These are phyloP conservation scores for Trichoderma pleuroti DNA, from an alignment of 2,329 filamentous ascomycete genomes.

Conservation along the genomic window DNA sequence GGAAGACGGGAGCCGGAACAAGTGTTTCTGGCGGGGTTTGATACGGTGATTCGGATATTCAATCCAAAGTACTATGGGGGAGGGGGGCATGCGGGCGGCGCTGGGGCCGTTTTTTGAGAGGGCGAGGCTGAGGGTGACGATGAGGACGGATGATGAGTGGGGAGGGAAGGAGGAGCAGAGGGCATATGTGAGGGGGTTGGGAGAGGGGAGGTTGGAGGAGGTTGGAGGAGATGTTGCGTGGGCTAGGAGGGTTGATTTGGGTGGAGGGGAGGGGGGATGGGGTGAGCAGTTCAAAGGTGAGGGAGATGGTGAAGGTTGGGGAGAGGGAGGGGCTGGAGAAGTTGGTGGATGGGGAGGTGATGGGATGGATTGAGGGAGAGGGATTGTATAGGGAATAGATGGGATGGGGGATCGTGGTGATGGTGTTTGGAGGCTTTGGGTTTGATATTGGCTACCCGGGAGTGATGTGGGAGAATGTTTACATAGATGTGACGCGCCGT, in stretches of 20 bases:
- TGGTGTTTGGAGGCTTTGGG: background rate
- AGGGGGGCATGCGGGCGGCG: constrained; percentile 44
- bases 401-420: background rate
- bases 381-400: constrained; percentile 47
- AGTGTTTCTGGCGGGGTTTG: constrained; percentile 70
- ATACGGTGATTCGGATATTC: constrained; percentile 70
- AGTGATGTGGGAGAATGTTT: background rate
- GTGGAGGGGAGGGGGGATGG: constrained; percentile 44
- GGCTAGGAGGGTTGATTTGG: constrained; percentile 57
- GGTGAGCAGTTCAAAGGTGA: constrained; percentile 61
- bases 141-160: constrained; percentile 59
- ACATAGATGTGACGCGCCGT: no score
- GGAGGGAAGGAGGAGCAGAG: constrained; percentile 44
- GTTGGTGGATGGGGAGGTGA: constrained; percentile 57
- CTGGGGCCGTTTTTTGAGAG: constrained; percentile 62
- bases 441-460: background rate
- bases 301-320: constrained; percentile 49
- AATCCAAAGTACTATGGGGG: constrained; percentile 65
- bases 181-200: constrained; percentile 52
- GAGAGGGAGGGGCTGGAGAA: constrained; percentile 46
- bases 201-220: constrained; percentile 43
- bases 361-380: constrained; percentile 54
- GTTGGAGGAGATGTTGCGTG: constrained; percentile 57
- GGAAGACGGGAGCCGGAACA: constrained; percentile 47
- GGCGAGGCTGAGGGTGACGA: constrained; percentile 60